A percentile compares a stretch with the other conserved stretches of the same genome.
These are phyloP conservation scores for Melampsora larici-populina DNA, from an alignment of 1,284 basidiomycete genomes.

Conservation along the genomic window DNA sequence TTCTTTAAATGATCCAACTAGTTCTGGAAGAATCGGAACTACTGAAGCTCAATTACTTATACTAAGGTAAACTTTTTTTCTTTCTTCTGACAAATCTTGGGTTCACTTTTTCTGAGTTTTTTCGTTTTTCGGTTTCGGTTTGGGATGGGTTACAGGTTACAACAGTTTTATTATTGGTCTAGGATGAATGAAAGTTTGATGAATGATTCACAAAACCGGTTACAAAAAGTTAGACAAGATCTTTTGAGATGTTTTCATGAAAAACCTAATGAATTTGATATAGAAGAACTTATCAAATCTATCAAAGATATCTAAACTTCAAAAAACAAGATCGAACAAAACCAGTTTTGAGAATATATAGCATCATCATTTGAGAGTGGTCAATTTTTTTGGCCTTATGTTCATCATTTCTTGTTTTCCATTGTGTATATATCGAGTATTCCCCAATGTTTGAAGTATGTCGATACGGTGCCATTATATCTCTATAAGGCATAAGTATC, in stretches of 20 bases:
- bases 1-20: conserved; percentile 56
- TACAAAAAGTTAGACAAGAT: conserved; percentile 54
- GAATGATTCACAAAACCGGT: background rate
- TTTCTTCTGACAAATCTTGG: conserved; percentile 64
- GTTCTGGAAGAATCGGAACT: conserved; percentile 47
- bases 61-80: conserved; percentile 64
- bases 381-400: no score
- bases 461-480: no score
- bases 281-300: conserved; percentile 62
- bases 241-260: conserved; percentile 70
- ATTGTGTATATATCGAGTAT: no score
- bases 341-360: no score
- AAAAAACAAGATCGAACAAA: background rate
- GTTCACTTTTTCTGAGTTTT: background rate
- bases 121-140: no score
- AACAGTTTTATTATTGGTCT: conserved; percentile 40
- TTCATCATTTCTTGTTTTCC: no score
- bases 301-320: conserved; percentile 18
- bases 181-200: conserved; percentile 45
- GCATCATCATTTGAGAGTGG: no score
- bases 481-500: no score
- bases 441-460: no score
- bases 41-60: conserved; percentile 40
- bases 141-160: background rate
- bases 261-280: conserved; percentile 66